phyloP scores from a whole-genome alignment of 805 yeast species.

The Ogataea corticis region DNA sequence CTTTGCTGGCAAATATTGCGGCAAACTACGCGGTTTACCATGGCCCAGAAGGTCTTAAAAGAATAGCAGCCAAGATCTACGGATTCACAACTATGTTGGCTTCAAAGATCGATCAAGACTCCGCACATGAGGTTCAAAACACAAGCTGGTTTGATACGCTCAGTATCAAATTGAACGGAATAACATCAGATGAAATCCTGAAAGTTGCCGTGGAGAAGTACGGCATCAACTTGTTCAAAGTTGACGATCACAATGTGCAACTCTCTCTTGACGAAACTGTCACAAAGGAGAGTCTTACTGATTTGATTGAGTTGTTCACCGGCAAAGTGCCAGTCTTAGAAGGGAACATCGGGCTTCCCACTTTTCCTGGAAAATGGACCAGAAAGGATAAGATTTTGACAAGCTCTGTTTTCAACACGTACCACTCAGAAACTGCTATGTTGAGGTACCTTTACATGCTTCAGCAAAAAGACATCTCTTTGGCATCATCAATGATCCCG shows the following conservation, averaged over 20 bases:
- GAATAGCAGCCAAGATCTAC: slow-evolving; percentile 75
- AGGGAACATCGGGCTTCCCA: slow-evolving; percentile 41
- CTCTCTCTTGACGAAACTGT: slow-evolving; percentile 92
- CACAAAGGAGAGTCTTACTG: slow-evolving; percentile 56
- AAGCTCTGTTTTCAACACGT: slow-evolving; percentile 77
- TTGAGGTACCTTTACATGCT: slow-evolving; percentile 83
- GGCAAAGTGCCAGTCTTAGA: slow-evolving; percentile 29
- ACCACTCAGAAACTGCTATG: slow-evolving; percentile 95
- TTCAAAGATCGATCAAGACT: slow-evolving; percentile 42
- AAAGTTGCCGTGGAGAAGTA: slow-evolving; percentile 55
- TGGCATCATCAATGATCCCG: slow-evolving; percentile 96
- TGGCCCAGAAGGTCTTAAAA: slow-evolving; percentile 82
- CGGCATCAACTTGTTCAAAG: slow-evolving; percentile 77
- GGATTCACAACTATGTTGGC: slow-evolving; percentile 77
- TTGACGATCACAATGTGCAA: slow-evolving; percentile 59
- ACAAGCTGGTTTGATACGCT: slow-evolving; percentile 84
- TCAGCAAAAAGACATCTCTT: slow-evolving; percentile 85
- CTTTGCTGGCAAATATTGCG: slow-evolving; percentile 90
- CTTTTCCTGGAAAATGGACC: slow-evolving; percentile 46
- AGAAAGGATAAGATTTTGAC: slow-evolving; percentile 64
- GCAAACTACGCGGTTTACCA: slow-evolving; percentile 96
- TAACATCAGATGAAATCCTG: slow-evolving; percentile 57
- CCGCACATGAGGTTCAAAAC: slow-evolving; percentile 54
- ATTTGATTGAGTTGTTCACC: slow-evolving; percentile 63
- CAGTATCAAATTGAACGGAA: slow-evolving; percentile 56